A percentile compares a stretch with the other conserved stretches of the same genome.
Conservation (phyloP, 2,329 filamentous ascomycete genomes). For the Dichotomopilus funicola region DNA sequence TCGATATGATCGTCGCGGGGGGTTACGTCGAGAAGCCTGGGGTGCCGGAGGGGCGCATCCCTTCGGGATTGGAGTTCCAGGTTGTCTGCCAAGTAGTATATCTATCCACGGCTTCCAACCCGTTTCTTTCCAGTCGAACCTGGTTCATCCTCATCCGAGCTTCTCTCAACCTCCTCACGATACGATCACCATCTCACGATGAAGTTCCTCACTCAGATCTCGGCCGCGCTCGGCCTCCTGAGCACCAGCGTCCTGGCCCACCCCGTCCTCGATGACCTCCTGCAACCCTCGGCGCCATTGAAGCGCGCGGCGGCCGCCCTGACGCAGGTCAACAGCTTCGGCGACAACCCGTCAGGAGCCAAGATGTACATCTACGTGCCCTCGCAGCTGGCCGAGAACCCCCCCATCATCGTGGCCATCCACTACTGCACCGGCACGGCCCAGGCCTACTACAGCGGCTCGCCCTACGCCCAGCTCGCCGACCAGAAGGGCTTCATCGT, state of each 20-base stretch:
- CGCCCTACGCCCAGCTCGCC: constrained; percentile 41
- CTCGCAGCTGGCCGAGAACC: constrained; percentile 32
- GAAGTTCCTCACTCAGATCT: constrained; percentile 17
- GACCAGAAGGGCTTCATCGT: constrained; percentile 40
- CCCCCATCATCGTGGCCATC: constrained; percentile 44
- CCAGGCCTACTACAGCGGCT: constrained; percentile 40
- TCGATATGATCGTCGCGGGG: constrained; percentile 10
- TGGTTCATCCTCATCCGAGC: background rate
- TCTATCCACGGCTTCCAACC: background rate
- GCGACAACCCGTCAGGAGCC: constrained; percentile 34
- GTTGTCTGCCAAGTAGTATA: too few relatives aligned
- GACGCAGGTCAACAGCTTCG: constrained; percentile 36
- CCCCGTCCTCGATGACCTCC: constrained; percentile 21
- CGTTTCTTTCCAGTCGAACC: background rate
- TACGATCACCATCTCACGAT: constrained; percentile 6
- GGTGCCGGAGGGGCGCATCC: background rate
- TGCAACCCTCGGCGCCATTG: constrained; percentile 17
- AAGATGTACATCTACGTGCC: constrained; percentile 41
- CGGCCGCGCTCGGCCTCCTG: constrained; percentile 14
- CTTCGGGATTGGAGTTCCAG: background rate
- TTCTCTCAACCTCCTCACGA: background rate
- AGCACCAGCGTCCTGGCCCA: constrained; percentile 13
- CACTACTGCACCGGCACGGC: constrained; percentile 50
- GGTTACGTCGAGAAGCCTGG: background rate
- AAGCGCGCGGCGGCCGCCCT: constrained; percentile 25